Conservation (phyloP, 306 rosid species). For the Luffa acutangula region DNA sequence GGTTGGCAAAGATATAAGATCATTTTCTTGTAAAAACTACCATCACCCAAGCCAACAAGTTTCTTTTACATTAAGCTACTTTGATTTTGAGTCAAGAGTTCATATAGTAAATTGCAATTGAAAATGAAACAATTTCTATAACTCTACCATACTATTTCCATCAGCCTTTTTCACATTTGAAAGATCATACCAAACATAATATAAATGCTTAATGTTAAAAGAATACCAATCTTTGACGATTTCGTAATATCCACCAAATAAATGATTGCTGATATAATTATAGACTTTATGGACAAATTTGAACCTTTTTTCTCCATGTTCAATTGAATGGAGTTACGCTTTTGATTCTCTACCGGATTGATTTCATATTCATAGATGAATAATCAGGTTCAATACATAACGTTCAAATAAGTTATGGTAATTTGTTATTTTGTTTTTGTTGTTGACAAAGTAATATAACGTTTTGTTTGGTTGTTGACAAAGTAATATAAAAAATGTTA, state of each 20-base stretch:
- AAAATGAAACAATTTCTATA: no score
- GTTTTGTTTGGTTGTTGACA: no score
- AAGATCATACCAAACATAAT: not conserved
- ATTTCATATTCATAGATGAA: no score
- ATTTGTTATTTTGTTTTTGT: no score
- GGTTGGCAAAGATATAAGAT: not conserved
- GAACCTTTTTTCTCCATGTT: not conserved
- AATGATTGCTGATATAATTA: no score
- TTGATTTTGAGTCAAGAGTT: not conserved
- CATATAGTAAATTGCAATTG: not conserved
- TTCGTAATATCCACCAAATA: not conserved
- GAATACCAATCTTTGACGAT: not conserved
- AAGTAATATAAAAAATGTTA: no score
- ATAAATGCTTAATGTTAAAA: not conserved
- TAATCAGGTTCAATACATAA: no score
- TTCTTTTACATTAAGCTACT: not conserved
- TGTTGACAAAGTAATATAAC: no score
- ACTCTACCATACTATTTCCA: no score
- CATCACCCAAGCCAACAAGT: not conserved
- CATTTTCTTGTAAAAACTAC: not conserved
- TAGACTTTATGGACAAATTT: not conserved
- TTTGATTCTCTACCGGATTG: not conserved
- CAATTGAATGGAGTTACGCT: not conserved
- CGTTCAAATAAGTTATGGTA: no score
- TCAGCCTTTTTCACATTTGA: not conserved